Percentiles rank a stretch among this genome's conserved stretches.
Conservation (phyloP, 257 asterid species). For the Primulina huaijiensis region DNA sequence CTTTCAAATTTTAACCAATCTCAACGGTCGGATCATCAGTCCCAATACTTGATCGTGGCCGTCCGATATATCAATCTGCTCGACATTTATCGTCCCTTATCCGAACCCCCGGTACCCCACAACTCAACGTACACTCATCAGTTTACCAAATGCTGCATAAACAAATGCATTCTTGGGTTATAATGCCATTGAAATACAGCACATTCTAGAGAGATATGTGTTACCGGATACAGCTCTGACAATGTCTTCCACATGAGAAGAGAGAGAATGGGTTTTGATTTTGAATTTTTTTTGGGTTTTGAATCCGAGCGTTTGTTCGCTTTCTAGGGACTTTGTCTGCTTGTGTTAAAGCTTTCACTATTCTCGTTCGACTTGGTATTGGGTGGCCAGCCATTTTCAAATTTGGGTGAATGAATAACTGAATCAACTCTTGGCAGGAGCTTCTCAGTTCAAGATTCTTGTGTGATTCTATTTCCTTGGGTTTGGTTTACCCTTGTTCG, state of each 20-base stretch:
- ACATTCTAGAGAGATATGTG: constrained; percentile 15
- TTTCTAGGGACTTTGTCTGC: constrained; percentile 31
- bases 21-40: constrained; percentile 64
- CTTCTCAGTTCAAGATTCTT: constrained; percentile 27
- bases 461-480: neutral
- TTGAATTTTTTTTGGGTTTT: constrained; percentile 40
- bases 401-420: constrained; percentile 6
- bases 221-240: constrained; percentile 41
- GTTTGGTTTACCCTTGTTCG: neutral
- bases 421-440: constrained; percentile 12
- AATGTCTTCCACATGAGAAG: constrained; percentile 33
- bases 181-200: constrained; percentile 13
- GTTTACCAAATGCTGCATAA: constrained; percentile 1
- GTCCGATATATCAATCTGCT: constrained; percentile 29
- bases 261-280: constrained; percentile 32
- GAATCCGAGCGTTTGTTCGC: constrained; percentile 23
- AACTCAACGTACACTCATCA: constrained; percentile 24
- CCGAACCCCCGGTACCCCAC: constrained; percentile 1
- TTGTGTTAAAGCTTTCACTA: constrained; percentile 23
- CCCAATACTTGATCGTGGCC: constrained; percentile 34
- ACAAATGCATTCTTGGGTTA: neutral
- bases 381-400: constrained; percentile 27
- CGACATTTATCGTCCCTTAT: constrained; percentile 16
- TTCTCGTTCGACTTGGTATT: constrained; percentile 17
- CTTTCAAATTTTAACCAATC: constrained; percentile 50